Conservation (phyloP, 2,329 filamentous ascomycete species). For the Exophiala dermatitidis region DNA sequence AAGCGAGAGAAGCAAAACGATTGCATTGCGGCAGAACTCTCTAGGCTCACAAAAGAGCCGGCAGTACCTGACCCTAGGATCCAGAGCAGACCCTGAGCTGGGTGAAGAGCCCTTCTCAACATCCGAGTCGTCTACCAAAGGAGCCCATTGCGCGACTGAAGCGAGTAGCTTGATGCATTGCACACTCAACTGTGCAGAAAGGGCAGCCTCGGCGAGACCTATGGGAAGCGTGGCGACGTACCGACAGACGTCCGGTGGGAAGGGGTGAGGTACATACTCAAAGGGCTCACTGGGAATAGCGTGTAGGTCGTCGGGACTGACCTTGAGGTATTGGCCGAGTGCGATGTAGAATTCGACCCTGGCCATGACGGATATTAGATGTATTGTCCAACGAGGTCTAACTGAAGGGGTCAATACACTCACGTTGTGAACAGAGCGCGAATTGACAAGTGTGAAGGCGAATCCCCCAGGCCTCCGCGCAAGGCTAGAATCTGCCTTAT, state of each 20-base stretch:
- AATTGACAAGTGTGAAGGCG: slow-evolving; percentile 12
- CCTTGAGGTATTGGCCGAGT: slow-evolving; percentile 14
- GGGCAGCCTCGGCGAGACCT: slow-evolving; percentile 16
- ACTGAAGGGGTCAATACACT: neutral
- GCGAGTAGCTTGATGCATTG: slow-evolving; percentile 19
- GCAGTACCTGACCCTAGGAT: slow-evolving; percentile 8
- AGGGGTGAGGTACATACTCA: slow-evolving; percentile 14
- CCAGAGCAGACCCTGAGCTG: neutral
- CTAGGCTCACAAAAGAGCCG: slow-evolving; percentile 17
- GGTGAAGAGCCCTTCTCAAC: too few species aligned
- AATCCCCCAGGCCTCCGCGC: slow-evolving; percentile 11
- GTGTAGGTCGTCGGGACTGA: slow-evolving; percentile 10
- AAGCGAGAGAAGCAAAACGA: slow-evolving; percentile 12
- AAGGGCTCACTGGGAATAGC: slow-evolving; percentile 11
- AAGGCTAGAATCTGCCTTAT: slow-evolving; percentile 15
- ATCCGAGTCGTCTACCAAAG: slow-evolving; percentile 2
- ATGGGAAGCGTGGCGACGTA: slow-evolving; percentile 12
- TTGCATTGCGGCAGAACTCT: slow-evolving; percentile 14
- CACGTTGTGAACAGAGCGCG: slow-evolving; percentile 15
- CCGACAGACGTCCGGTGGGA: slow-evolving; percentile 13
- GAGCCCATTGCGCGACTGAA: slow-evolving; percentile 10
- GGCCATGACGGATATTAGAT: neutral
- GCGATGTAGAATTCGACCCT: slow-evolving; percentile 19
- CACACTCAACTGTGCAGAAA: slow-evolving; percentile 16
- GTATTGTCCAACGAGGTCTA: neutral